Evolutionary conservation across 2,329 filamentous ascomycete genomes (phyloP), one percentile per base, ranked within the genome.

Genomic region (Calcarisporium arbuscula): DNA sequence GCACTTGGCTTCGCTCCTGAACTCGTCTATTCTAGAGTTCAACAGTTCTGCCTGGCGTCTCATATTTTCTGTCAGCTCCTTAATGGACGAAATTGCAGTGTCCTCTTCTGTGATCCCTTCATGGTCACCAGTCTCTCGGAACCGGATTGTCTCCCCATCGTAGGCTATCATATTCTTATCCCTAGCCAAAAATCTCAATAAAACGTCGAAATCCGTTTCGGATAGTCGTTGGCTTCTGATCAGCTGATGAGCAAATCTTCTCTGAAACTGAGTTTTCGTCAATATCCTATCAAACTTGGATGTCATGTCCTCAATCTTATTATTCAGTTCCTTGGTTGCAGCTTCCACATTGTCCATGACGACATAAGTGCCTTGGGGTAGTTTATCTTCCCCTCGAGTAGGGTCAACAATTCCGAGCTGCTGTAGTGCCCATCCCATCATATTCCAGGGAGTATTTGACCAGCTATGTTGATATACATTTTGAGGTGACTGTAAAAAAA

Each of bases 71-170:
- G 88, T 82, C 9, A 95, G 70, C 18, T 84, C 77, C 51, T 89
- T 90, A 8, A 98, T 74, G 14, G 83, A 83, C 2, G 88, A 88
- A 42, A 95, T 85, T 1, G 85, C 83, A 5, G 69, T 66, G 60
- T 98, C 92, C 49, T 94, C 82, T 38, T 80, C 67, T 1, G 84
- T 85, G 44, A 96, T 81, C 0, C 49, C 47, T 1, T 52, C 39
- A 28, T 64, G 58, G 33, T 75, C 68, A 4, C 67, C 64, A 0
- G 71, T 54, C 1, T 61, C 60, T 48, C 76, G 82, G 56, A 96
- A 80, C 54, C 85, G 89, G 47, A 98, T 72, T 0, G 80, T 85
- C 44, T 77, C 61, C 5, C 74, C 76, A 50, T 87, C 80, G 47
- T 69, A 78, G 32, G 62, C 67, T 21, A 79, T 61, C 25, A 70